A percentile compares a stretch with the other conserved stretches of the same genome.
phyloP scores from a whole-genome alignment of 1,284 basidiomycete genomes.

The Pseudozyma thailandica region DNA sequence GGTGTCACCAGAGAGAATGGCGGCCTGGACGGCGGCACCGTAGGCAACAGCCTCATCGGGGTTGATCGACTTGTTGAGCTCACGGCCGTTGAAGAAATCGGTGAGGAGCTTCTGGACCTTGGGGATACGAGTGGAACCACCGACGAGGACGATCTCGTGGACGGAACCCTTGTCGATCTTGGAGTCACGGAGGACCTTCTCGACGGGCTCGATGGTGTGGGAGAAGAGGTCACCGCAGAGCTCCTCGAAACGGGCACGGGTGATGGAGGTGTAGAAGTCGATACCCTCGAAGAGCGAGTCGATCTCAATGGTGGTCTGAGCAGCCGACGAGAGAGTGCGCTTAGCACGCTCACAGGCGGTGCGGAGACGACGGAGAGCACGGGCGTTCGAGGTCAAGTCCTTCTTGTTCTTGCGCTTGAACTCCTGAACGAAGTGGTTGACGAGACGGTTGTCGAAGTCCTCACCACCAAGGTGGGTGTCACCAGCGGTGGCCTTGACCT shows the following conservation, averaged over 20 bases:
- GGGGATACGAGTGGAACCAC: conserved; percentile 98
- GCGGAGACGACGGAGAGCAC: conserved; percentile 95
- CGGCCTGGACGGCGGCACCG: conserved; percentile 98
- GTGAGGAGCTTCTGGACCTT: conserved; percentile 97
- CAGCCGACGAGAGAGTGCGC: conserved; percentile 94
- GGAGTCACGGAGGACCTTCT: conserved; percentile 97
- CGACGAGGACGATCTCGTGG: conserved; percentile 96
- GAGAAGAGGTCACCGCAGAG: conserved; percentile 97
- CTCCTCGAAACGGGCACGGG: conserved; percentile 98
- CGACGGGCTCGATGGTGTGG: conserved; percentile 94
- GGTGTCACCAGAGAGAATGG: conserved; percentile 96
- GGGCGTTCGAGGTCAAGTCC: conserved; percentile 89
- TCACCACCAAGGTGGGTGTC: conserved; percentile 99
- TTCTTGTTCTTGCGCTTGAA: conserved; percentile 99
- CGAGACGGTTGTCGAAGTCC: conserved; percentile 95
- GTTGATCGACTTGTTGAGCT: conserved; percentile 80
- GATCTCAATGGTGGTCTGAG: conserved; percentile 97
- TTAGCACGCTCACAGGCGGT: conserved; percentile 99
- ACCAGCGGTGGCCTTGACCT: conserved; percentile 98
- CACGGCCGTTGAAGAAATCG: conserved; percentile 92
- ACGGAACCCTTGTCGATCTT: conserved; percentile 93
- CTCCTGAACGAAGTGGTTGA: conserved; percentile 97
- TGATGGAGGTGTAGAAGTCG: conserved; percentile 98
- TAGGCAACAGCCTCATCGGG: conserved; percentile 99
- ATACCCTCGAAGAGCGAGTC: conserved; percentile 97